Evolutionary conservation across 2,329 filamentous ascomycete genomes (phyloP), one percentile per base, ranked within the genome.

Genomic region (Aspergillus uvarum): DNA sequence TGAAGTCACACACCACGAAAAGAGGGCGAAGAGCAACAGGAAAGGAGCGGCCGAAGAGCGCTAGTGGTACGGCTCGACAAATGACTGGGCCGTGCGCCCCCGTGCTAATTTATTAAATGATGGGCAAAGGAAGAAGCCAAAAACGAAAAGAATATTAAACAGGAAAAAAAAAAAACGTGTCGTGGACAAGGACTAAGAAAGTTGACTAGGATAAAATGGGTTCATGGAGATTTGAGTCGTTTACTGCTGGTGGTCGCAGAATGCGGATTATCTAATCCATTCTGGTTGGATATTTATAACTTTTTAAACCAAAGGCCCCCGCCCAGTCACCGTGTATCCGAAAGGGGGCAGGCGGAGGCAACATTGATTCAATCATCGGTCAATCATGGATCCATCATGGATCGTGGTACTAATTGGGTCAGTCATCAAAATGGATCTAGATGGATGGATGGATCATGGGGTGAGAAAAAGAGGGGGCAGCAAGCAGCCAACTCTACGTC

Each of bases 21-120:
- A 44, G 38, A 35, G 32, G 32, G 32, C 32, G 32, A 44, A 8
- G 38, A 35, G 32, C 26, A 35, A 6, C 14, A 35, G 12, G 32
- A 35, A 35, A 35, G 32, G 32, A 35, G 32, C 32, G 31, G 50
- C 19, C n/a, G 24, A 21, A 21, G 16, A 29, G 24, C 38, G n/a
- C 53, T 48, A 55, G 42, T 48, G 42, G 42, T 44, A 55, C 53
- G 42, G 53, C 53, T 55, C 38, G 19, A 48, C 53, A 32, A 55
- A 35, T 35, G 19, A 47, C 26, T 55, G 53, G 53, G 53, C 24
- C 53, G 53, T 55, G 53, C 53, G 44, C 53, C 53, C 53, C 53
- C 53, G 53, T 55, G 53, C 53, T 48, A 55, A 55, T 32, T 55
- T 55, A 31, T 42, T 16, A 19, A 44, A 44, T 44, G 38, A 44